phyloP scores from a whole-genome alignment of 192 early-diverging fungal species.

The Phlyctochytrium arcticum region DNA sequence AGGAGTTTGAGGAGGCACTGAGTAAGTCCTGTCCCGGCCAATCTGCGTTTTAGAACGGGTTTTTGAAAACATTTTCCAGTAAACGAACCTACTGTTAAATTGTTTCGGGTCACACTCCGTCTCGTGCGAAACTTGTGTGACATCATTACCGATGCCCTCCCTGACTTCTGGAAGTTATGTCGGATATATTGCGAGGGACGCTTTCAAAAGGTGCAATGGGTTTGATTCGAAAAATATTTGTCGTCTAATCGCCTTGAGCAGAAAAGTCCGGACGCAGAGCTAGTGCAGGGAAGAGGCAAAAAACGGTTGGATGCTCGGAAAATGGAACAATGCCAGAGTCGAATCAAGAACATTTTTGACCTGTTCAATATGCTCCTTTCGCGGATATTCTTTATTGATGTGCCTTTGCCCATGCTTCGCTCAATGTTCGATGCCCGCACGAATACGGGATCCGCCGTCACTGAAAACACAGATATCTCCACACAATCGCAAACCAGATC shows the following conservation, averaged over 20 bases:
- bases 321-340: conserved; percentile 60
- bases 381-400: conserved; percentile 37
- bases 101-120: conserved; percentile 66
- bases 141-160: conserved; percentile 66
- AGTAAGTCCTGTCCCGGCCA: neutral
- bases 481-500: neutral
- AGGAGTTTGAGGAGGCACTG: conserved; percentile 13
- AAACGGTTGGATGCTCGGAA: conserved; percentile 51
- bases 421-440: neutral
- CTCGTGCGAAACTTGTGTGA: conserved; percentile 76
- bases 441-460: neutral
- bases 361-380: conserved; percentile 57
- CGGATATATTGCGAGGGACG: conserved; percentile 84
- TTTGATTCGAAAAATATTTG: neutral
- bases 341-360: conserved; percentile 62
- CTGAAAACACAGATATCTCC: neutral
- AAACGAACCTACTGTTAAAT: conserved; percentile 60
- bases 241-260: too few relatives aligned
- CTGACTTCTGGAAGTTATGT: conserved; percentile 91
- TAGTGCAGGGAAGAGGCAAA: conserved; percentile 5
- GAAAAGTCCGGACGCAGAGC: neutral
- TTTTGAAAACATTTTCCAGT: conserved; percentile 27
- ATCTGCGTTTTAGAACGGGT: neutral
- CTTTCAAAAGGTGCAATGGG: conserved; percentile 49
- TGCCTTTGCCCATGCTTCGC: conserved; percentile 4